phyloP scores from a whole-genome alignment of 2,329 filamentous ascomycete species.

The Arthrobotrys entomopaga region DNA sequence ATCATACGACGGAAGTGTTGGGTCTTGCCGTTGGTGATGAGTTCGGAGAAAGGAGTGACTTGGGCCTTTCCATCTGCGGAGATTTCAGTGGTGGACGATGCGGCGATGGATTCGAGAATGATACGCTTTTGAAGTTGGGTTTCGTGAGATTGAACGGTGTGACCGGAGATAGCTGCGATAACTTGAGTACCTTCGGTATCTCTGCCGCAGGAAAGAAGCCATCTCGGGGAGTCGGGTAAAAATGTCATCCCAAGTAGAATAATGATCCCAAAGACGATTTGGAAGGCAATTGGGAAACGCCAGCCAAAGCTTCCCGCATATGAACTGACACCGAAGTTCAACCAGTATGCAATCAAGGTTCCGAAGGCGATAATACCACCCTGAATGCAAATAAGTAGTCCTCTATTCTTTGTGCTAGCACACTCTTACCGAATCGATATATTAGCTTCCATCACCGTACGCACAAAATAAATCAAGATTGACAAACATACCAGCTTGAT shows the following conservation, averaged over 20 bases:
- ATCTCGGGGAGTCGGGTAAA: conserved; percentile 66
- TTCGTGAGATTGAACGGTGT: conserved; percentile 67
- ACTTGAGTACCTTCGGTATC: conserved; percentile 66
- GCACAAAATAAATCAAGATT: conserved; percentile 57
- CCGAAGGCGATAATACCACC: conserved; percentile 65
- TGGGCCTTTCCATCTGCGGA: conserved; percentile 59
- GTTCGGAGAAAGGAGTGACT: conserved; percentile 64
- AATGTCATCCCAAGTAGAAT: conserved; percentile 66
- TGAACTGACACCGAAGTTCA: conserved; percentile 68
- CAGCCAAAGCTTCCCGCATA: conserved; percentile 66
- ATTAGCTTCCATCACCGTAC: not conserved
- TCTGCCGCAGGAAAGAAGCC: conserved; percentile 64
- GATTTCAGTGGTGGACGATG: conserved; percentile 63
- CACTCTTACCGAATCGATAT: conserved; percentile 40
- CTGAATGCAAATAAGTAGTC: conserved; percentile 71
- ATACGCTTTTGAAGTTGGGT: conserved; percentile 72
- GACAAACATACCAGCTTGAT: conserved; percentile 64
- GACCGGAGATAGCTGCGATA: conserved; percentile 66
- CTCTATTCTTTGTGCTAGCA: conserved; percentile 67
- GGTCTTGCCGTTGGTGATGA: conserved; percentile 72
- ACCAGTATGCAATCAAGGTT: conserved; percentile 69
- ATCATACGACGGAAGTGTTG: conserved; percentile 74
- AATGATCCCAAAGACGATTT: conserved; percentile 70
- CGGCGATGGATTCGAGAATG: conserved; percentile 74
- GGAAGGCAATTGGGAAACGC: conserved; percentile 72